Base-by-base conservation (phyloP, 1,284 basidiomycete genomes). In the Farysia itapuensis region DNA sequence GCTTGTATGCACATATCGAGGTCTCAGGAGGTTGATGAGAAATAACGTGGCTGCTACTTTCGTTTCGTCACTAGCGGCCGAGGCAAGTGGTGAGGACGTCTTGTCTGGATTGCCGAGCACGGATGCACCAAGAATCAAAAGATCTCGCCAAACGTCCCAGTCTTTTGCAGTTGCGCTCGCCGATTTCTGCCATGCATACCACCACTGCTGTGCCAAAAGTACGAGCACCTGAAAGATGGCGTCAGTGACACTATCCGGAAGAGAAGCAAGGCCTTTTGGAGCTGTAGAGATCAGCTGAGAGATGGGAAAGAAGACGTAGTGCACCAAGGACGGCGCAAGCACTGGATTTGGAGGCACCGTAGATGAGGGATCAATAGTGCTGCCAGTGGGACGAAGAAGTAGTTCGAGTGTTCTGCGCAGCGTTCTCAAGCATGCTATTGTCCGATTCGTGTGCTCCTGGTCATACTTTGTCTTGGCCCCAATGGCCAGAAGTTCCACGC, bases 291-390 rank as follows among this genome's bases (percentile, higher is more conserved):
- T 54, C 25, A 75, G 69, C 34, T 73, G 64, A 3, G 71, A 63
- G 12, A 75, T 19, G 6, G 72, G 72, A 31, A 66, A 75, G 33
- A 75, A 75, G 32, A 72, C 48, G 32, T 74, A 75, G 32, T 70
- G 56, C 29, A 73, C 43, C 12, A 75, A 37, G 3, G 70, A 43
- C 3, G 57, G 41, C 3, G 61, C 16, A 8, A 75, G 44, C 8
- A 22, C 15, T 16, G 34, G 34, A 9, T 16, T 22, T 7, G 6
- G 15, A 20, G 18, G 13, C 11, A 28, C n/a, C 26, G 26, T 28
- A 11, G 26, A 9, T 11, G 26, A 28, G n/a, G n/a, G n/a, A n/a
- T n/a, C n/a, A n/a, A n/a, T n/a, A n/a, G n/a, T n/a, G n/a, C n/a
- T n/a, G n/a, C n/a, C n/a, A n/a, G n/a, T n/a, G n/a, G n/a, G n/a